Percentiles rank a stretch among this genome's conserved stretches.
Evolutionary conservation across 2,329 filamentous ascomycete genomes (phyloP).

Genomic region (Phaeomoniella chlamydospora): DNA sequence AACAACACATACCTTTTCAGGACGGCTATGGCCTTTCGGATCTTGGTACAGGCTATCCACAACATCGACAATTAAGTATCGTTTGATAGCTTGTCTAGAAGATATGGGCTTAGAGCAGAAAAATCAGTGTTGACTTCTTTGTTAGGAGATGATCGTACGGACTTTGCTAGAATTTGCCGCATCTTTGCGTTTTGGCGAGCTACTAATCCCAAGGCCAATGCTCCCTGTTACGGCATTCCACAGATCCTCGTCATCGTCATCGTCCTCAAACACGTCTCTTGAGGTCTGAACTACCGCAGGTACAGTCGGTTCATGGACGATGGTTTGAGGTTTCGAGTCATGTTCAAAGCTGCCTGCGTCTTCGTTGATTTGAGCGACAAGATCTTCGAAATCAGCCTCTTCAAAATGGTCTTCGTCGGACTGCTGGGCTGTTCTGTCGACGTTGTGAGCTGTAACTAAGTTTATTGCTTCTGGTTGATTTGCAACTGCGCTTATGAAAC

Average conservation of each 20-base stretch:
- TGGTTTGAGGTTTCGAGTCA: no score
- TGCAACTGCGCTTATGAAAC: slow-evolving; percentile 6
- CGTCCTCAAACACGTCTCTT: slow-evolving; percentile 10
- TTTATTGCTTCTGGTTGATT: slow-evolving; percentile 2
- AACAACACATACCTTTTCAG: slow-evolving; percentile 52
- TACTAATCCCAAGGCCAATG: not conserved
- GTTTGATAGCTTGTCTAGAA: slow-evolving; percentile 53
- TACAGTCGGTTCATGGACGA: not conserved
- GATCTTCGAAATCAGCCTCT: not conserved
- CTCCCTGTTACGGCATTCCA: slow-evolving; percentile 9
- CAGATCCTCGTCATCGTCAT: slow-evolving; percentile 15
- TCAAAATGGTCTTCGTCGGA: slow-evolving; percentile 2
- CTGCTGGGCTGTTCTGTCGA: slow-evolving; percentile 1
- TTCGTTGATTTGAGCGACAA: slow-evolving; percentile 2
- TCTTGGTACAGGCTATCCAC: slow-evolving; percentile 54
- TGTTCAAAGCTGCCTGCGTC: slow-evolving; percentile 4
- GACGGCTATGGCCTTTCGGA: slow-evolving; percentile 41
- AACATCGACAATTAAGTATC: slow-evolving; percentile 68
- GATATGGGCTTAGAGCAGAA: not conserved
- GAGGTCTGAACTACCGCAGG: not conserved
- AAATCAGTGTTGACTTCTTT: not conserved
- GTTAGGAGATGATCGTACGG: not conserved
- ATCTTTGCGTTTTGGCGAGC: not conserved
- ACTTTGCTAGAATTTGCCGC: not conserved
- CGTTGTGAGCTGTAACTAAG: not conserved